Evolutionary conservation across 2,329 filamentous ascomycete species (phyloP).

Genomic region (Ophiocordyceps sinensis): DNA sequence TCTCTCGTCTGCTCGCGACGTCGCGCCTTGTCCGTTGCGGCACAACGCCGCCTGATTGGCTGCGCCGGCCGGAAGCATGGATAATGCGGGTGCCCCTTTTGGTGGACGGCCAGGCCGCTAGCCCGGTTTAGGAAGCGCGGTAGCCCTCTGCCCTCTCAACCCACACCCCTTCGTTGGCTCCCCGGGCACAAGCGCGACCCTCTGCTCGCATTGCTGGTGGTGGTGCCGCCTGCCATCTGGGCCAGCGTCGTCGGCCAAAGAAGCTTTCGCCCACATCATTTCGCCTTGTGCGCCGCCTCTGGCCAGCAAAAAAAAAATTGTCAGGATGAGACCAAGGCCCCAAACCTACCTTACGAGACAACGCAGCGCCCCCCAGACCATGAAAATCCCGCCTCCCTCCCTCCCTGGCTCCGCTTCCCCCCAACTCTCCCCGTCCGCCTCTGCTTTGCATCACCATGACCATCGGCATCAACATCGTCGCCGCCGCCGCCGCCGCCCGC

Average conservation of each 20-base stretch:
- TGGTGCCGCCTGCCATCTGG: slow-evolving; percentile 5
- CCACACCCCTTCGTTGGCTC: neutral
- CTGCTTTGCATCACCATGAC: slow-evolving; percentile 9
- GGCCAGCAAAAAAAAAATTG: slow-evolving; percentile 23
- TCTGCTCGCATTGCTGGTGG: slow-evolving; percentile 3
- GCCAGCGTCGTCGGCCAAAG: slow-evolving; percentile 9
- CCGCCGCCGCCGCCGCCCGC: neutral
- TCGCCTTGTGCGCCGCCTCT: slow-evolving; percentile 23
- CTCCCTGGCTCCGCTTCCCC: slow-evolving; percentile 11
- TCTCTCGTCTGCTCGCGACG: neutral
- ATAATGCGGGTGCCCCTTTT: slow-evolving; percentile 5
- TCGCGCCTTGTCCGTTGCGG: neutral
- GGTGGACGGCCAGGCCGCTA: neutral
- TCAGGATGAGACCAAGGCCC: slow-evolving; percentile 25
- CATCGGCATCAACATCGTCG: slow-evolving; percentile 1
- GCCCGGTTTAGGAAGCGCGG: neutral
- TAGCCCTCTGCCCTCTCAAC: slow-evolving; percentile 2
- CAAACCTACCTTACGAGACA: slow-evolving; percentile 19
- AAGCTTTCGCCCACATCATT: slow-evolving; percentile 17
- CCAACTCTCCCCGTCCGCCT: slow-evolving; percentile 7
- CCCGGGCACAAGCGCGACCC: neutral
- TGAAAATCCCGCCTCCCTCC: slow-evolving; percentile 14
- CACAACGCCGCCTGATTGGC: neutral
- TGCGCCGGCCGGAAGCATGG: neutral
- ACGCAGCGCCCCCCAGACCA: slow-evolving; percentile 14